Conservation (phyloP, 2,329 filamentous ascomycete genomes). For the Onygena corvina region DNA sequence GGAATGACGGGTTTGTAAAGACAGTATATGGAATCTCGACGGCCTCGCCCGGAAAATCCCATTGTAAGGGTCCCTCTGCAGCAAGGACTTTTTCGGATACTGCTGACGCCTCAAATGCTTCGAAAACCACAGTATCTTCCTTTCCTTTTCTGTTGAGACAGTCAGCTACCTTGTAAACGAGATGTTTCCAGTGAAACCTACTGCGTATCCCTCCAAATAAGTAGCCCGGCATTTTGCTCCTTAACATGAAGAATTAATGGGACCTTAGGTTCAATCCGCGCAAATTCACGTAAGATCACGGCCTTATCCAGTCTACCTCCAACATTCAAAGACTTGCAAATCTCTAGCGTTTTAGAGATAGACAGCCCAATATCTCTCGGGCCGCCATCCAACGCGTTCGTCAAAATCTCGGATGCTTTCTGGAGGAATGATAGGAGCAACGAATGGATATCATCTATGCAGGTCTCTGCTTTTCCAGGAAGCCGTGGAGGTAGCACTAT, state of each 20-base stretch:
- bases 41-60: slow-evolving; percentile 49
- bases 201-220: slow-evolving; percentile 26
- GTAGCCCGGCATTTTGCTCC: slow-evolving; percentile 40
- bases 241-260: slow-evolving; percentile 36
- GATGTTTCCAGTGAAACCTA: background rate
- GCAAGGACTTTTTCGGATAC: slow-evolving; percentile 42
- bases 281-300: slow-evolving; percentile 22
- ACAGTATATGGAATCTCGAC: slow-evolving; percentile 35
- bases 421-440: slow-evolving; percentile 18
- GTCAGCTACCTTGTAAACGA: background rate
- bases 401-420: slow-evolving; percentile 20
- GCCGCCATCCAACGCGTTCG: slow-evolving; percentile 16
- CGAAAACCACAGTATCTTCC: slow-evolving; percentile 37
- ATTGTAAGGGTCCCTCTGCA: slow-evolving; percentile 41
- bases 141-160: slow-evolving; percentile 13
- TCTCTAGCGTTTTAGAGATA: slow-evolving; percentile 12
- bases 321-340: slow-evolving; percentile 14
- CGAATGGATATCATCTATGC: slow-evolving; percentile 20
- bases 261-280: slow-evolving; percentile 19
- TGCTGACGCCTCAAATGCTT: slow-evolving; percentile 51
- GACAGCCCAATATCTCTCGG: slow-evolving; percentile 17
- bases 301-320: slow-evolving; percentile 15
- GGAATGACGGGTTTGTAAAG: slow-evolving; percentile 36
- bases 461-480: slow-evolving; percentile 25
- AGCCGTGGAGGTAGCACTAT: slow-evolving; percentile 30